Evolutionary conservation across 768 basidiomycete genomes (phyloP).

Genomic region (Zangia roseola): DNA sequence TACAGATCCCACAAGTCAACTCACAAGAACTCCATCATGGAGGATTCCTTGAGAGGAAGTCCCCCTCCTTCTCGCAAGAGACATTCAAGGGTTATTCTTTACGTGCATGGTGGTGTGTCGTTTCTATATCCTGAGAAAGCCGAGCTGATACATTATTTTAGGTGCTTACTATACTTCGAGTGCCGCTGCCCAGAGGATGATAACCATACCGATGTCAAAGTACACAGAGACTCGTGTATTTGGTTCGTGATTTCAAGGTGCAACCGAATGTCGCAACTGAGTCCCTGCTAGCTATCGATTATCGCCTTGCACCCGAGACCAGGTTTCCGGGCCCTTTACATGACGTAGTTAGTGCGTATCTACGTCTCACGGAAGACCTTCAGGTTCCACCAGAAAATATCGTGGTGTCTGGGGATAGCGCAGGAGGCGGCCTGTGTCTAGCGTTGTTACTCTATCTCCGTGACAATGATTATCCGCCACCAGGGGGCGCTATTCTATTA

Average conservation of each 20-base stretch:
- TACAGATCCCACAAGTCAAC: conserved; percentile 50
- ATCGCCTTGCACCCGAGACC: conserved; percentile 94
- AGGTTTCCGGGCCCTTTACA: conserved; percentile 87
- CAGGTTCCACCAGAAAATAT: conserved; percentile 91
- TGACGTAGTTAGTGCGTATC: conserved; percentile 84
- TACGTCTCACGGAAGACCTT: conserved; percentile 84
- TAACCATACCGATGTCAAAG: conserved; percentile 90
- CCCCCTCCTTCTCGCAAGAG: conserved; percentile 33
- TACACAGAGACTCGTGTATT: conserved; percentile 88
- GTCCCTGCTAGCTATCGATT: conserved; percentile 71
- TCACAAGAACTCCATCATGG: conserved; percentile 18
- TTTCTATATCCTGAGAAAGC: background rate
- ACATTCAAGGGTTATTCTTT: conserved; percentile 83
- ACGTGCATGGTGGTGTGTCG: conserved; percentile 83
- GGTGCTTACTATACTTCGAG: conserved; percentile 94
- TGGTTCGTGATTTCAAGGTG: conserved; percentile 40
- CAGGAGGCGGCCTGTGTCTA: conserved; percentile 85
- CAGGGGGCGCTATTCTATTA: conserved; percentile 84
- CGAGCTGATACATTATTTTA: conserved; percentile 26
- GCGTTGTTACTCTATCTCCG: conserved; percentile 91
- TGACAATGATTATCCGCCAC: conserved; percentile 84
- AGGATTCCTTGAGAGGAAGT: conserved; percentile 16
- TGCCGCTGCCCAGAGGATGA: conserved; percentile 83
- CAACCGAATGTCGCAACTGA: background rate
- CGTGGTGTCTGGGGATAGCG: conserved; percentile 86